Evolutionary conservation across 2,329 filamentous ascomycete genomes (phyloP), one percentile per base, ranked within the genome.

Genomic region (Xylaria sp.): DNA sequence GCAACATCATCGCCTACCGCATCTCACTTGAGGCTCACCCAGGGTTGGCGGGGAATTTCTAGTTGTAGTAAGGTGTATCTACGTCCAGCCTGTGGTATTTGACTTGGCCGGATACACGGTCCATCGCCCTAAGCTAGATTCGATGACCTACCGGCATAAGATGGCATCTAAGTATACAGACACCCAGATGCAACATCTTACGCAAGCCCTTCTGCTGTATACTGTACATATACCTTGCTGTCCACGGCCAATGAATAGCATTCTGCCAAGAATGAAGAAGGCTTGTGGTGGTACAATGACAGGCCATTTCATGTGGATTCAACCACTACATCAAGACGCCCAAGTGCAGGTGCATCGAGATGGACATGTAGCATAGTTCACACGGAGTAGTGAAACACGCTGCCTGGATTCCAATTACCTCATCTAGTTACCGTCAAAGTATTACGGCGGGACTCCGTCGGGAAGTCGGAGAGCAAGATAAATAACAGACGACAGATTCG

Each of bases 91-190:
- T 37, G 1, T 41, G 3, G 52, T 46, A 13, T n/a, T 44, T 17
- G 3, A 57, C 25, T 31, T 17, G 25, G 37, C 38, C 63, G 65
- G 63, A 62, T 54, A 49, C 51, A 55, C 65, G 65, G 65, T 63
- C 65, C 65, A 60, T 58, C 23, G n/a, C 53, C 55, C 53, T 52
- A 63, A 33, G 10, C 27, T 19, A 40, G 37, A 48, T 33, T 25
- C 41, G 35, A 19, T 27, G 13, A 33, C 41, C 31, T 19, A 15
- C 9, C 6, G 4, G 31, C 13, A 33, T n/a, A 33, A 31, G 40
- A 21, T 21, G 15, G 21, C 29, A 41, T 31, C 6, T 38, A 5
- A 15, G 21, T 17, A 41, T 31, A 7, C 29, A 5, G 25, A 48
- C 37, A 38, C 17, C 51, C 6, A n/a, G 23, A 43, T 54, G 27